Percentiles rank a stretch among this genome's conserved stretches.
Conservation (phyloP, 2,329 filamentous ascomycete species). For the Hymenoscyphus albidus region DNA sequence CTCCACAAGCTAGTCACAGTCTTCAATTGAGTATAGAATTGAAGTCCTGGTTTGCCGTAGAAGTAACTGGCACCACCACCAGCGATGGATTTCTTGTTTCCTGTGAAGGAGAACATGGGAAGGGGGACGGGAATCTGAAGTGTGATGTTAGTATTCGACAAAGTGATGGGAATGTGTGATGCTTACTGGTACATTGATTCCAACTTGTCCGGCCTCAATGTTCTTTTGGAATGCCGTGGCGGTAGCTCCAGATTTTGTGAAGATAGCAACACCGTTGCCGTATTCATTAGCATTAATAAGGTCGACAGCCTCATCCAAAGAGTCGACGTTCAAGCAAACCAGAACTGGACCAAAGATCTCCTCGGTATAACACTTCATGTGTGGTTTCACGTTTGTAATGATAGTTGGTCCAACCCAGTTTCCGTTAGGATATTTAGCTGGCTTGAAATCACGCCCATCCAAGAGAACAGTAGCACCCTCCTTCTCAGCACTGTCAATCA, state of each 20-base stretch:
- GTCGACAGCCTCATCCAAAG: slow-evolving; percentile 74
- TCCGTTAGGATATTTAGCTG: slow-evolving; percentile 75
- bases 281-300: slow-evolving; percentile 85
- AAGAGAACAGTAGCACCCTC: slow-evolving; percentile 81
- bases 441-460: slow-evolving; percentile 71
- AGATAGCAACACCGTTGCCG: slow-evolving; percentile 82
- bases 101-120: slow-evolving; percentile 70
- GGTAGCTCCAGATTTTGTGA: slow-evolving; percentile 73
- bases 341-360: slow-evolving; percentile 85
- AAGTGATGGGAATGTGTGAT: neutral
- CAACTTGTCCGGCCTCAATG: slow-evolving; percentile 81
- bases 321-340: slow-evolving; percentile 74
- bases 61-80: slow-evolving; percentile 91
- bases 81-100: slow-evolving; percentile 85
- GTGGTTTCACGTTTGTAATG: slow-evolving; percentile 72
- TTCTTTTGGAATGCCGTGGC: slow-evolving; percentile 74
- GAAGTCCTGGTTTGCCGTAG: slow-evolving; percentile 87
- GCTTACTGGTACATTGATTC: slow-evolving; percentile 67
- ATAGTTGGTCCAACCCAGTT: slow-evolving; percentile 85
- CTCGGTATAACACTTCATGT: slow-evolving; percentile 81
- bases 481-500: slow-evolving; percentile 73
- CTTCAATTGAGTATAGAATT: slow-evolving; percentile 97
- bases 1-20: slow-evolving; percentile 93
- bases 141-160: neutral
- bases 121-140: slow-evolving; percentile 54